Percentiles rank a stretch among this genome's conserved stretches.
Conservation (phyloP, 345 rosid species). For the Salix caprea region DNA sequence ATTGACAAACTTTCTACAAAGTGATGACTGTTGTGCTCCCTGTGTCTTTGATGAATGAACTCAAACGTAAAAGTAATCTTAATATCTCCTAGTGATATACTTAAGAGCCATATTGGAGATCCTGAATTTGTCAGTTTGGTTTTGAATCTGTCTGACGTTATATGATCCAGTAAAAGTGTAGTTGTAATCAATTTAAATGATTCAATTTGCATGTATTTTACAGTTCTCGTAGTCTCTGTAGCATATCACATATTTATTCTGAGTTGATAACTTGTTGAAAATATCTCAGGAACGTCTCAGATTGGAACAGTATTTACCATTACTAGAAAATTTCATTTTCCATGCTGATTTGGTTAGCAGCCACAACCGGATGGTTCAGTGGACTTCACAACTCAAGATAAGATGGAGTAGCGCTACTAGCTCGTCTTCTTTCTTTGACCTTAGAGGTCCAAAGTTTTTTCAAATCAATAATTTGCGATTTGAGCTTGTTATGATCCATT, state of each 20-base stretch:
- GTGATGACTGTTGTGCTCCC: neutral
- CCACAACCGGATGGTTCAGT: constrained; percentile 25
- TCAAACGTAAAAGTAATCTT: neutral
- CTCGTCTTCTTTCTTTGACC: constrained; percentile 46
- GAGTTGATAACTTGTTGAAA: constrained; percentile 5
- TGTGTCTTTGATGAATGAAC: neutral
- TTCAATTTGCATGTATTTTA: neutral
- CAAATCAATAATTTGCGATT: constrained; percentile 55
- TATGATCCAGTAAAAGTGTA: neutral
- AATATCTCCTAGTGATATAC: neutral
- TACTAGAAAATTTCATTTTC: constrained; percentile 56
- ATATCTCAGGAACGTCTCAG: constrained; percentile 56
- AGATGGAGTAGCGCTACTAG: constrained; percentile 64
- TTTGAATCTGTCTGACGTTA: neutral
- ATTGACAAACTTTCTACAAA: neutral
- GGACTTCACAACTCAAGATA: constrained; percentile 55
- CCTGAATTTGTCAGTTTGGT: neutral
- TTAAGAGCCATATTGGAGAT: neutral
- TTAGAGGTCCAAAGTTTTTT: constrained; percentile 48
- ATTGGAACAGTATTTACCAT: constrained; percentile 58
- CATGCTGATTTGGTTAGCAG: constrained; percentile 36
- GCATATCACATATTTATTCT: constrained; percentile 6
- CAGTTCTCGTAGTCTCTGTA: neutral
- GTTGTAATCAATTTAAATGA: neutral
- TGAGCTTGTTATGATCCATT: constrained; percentile 63